Base-by-base conservation (phyloP, 352 stramenopile species). In the Vaucheria bursata region DNA sequence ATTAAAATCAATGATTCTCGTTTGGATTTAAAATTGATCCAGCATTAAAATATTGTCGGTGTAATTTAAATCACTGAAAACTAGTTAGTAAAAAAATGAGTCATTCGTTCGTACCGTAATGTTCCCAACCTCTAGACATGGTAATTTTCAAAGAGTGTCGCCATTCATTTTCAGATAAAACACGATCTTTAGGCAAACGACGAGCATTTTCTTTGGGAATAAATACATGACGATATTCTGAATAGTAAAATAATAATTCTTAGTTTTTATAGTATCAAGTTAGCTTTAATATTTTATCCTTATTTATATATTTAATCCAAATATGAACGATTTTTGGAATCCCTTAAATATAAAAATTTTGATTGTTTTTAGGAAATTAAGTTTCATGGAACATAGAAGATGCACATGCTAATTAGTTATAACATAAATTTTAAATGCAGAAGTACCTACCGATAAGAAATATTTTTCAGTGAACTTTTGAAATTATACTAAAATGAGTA, bases 61-160 rank as follows among this genome's bases (percentile, higher is more conserved):
- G 45, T 18, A 59, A 59, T 18, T n/a, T 59, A 29, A n/a, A 59
- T 18, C 45, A 59, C 45, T n/a, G 18, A n/a, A 29, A 29, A 59
- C 45, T 59, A 18, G 18, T n/a, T 5, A 69, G 18, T 12, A 35
- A 31, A 66, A 38, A 89, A 90, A 74, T 87, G 96, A 90, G 94
- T 92, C 87, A n/a, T n/a, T n/a, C n/a, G n/a, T 98, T 94, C 79
- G 98, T 97, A 45, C 94, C 95, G 87, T 98, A 99, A 87, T 99
- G 95, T 79, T 97, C 90, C 95, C 95, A 99, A 53, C 95, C 95
- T 52, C 95, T 91, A 77, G 90, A 97, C 88, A 98, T 95, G 87
- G 98, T 94, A 6, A 99, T 93, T 7, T 68, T 68, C 67, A 94
- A 94, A 49, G 98, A 89, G 80, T 93, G 90, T 79, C 95, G 91